These are phyloP conservation scores for Colletotrichum magnum DNA, from an alignment of 2,329 filamentous ascomycete genomes.

Conservation along the genomic window DNA sequence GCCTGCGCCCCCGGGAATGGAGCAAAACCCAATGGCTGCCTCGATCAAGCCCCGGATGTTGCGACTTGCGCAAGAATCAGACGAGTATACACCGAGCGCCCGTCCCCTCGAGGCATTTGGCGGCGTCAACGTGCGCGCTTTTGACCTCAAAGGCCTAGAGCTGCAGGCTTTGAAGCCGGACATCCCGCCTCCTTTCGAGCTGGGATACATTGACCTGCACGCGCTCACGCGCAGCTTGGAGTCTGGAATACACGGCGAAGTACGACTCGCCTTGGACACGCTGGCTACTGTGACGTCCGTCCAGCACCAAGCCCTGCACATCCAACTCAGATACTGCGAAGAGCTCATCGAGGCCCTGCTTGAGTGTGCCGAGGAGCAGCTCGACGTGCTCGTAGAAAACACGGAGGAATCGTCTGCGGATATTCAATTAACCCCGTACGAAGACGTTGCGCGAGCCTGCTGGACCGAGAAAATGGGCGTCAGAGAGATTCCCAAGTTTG, in stretches of 20 bases:
- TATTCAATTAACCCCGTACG: conserved; percentile 86
- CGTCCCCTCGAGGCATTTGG: conserved; percentile 74
- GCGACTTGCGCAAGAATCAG: conserved; percentile 61
- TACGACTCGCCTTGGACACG: conserved; percentile 90
- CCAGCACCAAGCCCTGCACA: conserved; percentile 73
- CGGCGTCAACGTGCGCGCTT: conserved; percentile 77
- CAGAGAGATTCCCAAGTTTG: conserved; percentile 80
- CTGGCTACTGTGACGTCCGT: conserved; percentile 78
- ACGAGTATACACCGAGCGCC: conserved; percentile 69
- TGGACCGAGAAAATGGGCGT: conserved; percentile 80
- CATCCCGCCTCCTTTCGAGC: conserved; percentile 80
- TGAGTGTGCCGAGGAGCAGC: conserved; percentile 91
- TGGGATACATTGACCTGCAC: conserved; percentile 91
- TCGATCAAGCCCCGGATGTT: conserved; percentile 50
- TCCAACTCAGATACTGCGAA: conserved; percentile 81
- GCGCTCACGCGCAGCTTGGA: conserved; percentile 91
- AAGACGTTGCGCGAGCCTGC: conserved; percentile 87
- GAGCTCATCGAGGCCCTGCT: conserved; percentile 90
- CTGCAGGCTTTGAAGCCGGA: conserved; percentile 80
- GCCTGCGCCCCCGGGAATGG: conserved; percentile 46
- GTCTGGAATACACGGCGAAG: conserved; percentile 89
- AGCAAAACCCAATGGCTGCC: conserved; percentile 36
- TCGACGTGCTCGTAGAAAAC: conserved; percentile 87
- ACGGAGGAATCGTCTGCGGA: conserved; percentile 89
- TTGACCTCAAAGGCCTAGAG: conserved; percentile 75